phyloP scores from a whole-genome alignment of 1,139 yeast genomes.

The Meyerozyma carpophila region DNA sequence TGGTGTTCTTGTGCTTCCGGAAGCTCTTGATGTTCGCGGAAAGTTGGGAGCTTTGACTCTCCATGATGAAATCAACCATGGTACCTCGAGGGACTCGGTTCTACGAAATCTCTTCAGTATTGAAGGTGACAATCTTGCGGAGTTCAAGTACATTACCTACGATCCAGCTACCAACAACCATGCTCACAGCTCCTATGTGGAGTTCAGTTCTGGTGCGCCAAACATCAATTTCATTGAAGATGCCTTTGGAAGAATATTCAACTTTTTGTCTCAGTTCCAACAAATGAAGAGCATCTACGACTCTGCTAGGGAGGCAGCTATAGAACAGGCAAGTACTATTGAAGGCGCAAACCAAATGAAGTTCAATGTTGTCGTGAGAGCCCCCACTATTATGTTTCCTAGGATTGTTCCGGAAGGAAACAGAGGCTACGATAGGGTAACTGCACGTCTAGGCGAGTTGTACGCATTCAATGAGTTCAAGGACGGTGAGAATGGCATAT shows the following conservation, averaged over 20 bases:
- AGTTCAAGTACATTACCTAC: conserved; percentile 76
- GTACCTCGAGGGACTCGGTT: conserved; percentile 53
- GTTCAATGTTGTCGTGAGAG: conserved; percentile 65
- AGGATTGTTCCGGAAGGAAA: conserved; percentile 39
- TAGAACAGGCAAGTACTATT: conserved; percentile 57
- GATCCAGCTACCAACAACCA: conserved; percentile 48
- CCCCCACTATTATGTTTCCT: conserved; percentile 85
- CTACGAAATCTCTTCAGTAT: conserved; percentile 68
- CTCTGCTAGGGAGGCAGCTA: conserved; percentile 80
- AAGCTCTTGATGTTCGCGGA: conserved; percentile 70
- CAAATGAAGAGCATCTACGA: conserved; percentile 87
- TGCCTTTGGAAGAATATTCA: conserved; percentile 63
- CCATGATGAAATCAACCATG: conserved; percentile 69
- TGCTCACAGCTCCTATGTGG: conserved; percentile 55
- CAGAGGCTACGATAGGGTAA: conserved; percentile 50
- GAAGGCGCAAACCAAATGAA: conserved; percentile 60
- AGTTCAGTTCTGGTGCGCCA: conserved; percentile 70
- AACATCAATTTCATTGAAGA: conserved; percentile 75
- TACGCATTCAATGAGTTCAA: conserved; percentile 61
- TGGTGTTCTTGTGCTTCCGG: conserved; percentile 64
- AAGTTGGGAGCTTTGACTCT: conserved; percentile 76
- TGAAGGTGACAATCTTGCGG: conserved; percentile 80
- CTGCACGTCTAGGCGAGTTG: conserved; percentile 79
- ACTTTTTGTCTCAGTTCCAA: conserved; percentile 69
- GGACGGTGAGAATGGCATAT: conserved; percentile 12